A percentile compares a stretch with the other conserved stretches of the same genome.
Evolutionary conservation across 495 filamentous ascomycete species (phyloP).

Genomic region (Penicillium dipodomyicola): DNA sequence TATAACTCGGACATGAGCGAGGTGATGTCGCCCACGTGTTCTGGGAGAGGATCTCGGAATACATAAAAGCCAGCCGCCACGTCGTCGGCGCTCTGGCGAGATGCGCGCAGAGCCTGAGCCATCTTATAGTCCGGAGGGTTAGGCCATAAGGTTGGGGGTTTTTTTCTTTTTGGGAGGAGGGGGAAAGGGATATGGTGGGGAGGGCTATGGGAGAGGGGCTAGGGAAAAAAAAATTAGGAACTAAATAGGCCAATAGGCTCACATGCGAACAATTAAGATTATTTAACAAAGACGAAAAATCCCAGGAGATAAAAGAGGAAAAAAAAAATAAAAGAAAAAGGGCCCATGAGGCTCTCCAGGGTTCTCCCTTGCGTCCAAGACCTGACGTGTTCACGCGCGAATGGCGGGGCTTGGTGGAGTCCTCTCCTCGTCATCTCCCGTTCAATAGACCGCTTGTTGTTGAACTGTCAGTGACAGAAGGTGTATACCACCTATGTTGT

Average conservation of each 20-base stretch:
- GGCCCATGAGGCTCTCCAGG: constrained; percentile 31
- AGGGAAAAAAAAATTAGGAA: background rate
- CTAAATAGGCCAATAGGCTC: constrained; percentile 12
- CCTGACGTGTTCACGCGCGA: constrained; percentile 34
- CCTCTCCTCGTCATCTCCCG: background rate
- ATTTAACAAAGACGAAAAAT: background rate
- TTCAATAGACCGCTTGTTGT: background rate
- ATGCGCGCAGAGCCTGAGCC: constrained; percentile 49
- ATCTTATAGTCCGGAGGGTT: constrained; percentile 28
- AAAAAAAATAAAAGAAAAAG: background rate
- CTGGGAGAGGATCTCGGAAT: constrained; percentile 52
- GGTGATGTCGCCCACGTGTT: constrained; percentile 54
- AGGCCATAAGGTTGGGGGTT: constrained; percentile 27
- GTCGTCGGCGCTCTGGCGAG: constrained; percentile 52
- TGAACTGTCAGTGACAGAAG: too few species aligned
- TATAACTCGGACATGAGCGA: constrained; percentile 54
- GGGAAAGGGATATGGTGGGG: background rate
- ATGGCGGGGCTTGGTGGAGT: constrained; percentile 31
- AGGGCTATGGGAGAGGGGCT: constrained; percentile 4
- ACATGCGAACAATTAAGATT: constrained; percentile 15
- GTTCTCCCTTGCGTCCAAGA: constrained; percentile 17
- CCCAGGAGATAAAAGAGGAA: background rate
- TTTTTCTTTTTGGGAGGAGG: background rate
- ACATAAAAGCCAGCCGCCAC: constrained; percentile 51
- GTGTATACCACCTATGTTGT: too few species aligned